Conservation (phyloP, 202 grass and related monocot genomes). For the Saccharum hybrid region DNA sequence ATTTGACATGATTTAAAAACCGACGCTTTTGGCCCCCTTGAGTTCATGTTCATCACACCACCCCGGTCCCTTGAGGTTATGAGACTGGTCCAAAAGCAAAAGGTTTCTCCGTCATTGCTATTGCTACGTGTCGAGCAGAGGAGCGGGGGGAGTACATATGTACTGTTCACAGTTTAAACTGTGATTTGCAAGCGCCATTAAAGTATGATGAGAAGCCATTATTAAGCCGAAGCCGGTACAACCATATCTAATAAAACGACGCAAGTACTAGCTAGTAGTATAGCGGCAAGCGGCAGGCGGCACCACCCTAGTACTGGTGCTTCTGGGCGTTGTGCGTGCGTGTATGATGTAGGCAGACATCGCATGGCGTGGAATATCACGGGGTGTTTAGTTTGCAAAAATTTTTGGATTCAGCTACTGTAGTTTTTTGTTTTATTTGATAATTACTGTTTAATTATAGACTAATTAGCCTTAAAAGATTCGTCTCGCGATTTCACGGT, state of each 20-base stretch:
- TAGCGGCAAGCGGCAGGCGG: no score
- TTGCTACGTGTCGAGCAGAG: not conserved
- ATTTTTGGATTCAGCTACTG: no score
- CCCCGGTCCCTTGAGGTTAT: no score
- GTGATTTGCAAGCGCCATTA: not conserved
- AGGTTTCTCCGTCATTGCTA: not conserved
- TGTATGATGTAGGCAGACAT: not conserved
- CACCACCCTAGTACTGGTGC: no score
- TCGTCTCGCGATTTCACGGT: no score
- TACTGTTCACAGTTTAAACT: not conserved
- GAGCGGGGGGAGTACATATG: not conserved
- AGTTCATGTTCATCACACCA: no score
- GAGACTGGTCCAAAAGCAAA: not conserved
- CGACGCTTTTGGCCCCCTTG: not conserved
- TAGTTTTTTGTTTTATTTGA: no score
- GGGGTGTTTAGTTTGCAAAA: no score
- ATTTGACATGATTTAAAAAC: not conserved
- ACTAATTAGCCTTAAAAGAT: no score
- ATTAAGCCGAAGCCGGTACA: not conserved
- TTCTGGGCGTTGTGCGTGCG: not conserved
- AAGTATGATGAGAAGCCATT: not conserved
- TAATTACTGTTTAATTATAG: no score
- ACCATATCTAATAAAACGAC: no score
- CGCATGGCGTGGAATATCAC: not conserved
- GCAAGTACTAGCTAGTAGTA: not conserved